phyloP scores from a whole-genome alignment of 192 early-diverging fungal genomes.

The Ambispora gerdemannii region DNA sequence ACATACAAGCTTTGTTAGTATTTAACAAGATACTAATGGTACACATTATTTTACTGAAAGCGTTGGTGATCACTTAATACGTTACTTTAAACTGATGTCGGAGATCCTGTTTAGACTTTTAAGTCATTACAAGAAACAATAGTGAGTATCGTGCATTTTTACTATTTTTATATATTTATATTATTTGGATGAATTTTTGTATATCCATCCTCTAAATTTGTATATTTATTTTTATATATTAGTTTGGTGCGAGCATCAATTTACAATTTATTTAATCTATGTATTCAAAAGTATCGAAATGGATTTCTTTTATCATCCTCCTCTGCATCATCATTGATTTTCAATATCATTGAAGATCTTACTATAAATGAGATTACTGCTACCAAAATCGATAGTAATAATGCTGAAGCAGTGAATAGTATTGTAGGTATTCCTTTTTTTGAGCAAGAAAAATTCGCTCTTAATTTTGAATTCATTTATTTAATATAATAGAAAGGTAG shows the following conservation, averaged over 20 bases:
- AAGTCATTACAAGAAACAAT: constrained; percentile 35
- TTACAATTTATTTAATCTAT: constrained; percentile 15
- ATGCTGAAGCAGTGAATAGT: background rate
- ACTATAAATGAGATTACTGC: background rate
- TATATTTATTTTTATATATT: background rate
- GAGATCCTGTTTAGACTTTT: constrained; percentile 35
- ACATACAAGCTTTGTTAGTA: background rate
- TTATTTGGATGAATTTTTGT: background rate
- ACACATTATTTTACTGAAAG: constrained; percentile 18
- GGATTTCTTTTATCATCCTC: background rate
- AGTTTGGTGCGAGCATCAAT: constrained; percentile 12
- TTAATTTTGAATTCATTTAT: background rate
- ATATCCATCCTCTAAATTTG: background rate
- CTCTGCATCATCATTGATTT: background rate
- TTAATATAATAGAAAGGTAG: constrained; percentile 6
- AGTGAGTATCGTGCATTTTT: constrained; percentile 35
- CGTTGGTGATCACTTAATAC: constrained; percentile 33
- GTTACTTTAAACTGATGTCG: constrained; percentile 35
- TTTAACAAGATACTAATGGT: background rate
- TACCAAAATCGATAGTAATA: too few species aligned
- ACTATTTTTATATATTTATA: too few species aligned
- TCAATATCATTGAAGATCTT: constrained; percentile 18
- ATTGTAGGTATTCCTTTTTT: background rate
- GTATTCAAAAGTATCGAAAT: constrained; percentile 30
- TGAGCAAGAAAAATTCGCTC: background rate